Evolutionary conservation across 2,329 filamentous ascomycete genomes (phyloP).

Genomic region (Fusarium falciforme): DNA sequence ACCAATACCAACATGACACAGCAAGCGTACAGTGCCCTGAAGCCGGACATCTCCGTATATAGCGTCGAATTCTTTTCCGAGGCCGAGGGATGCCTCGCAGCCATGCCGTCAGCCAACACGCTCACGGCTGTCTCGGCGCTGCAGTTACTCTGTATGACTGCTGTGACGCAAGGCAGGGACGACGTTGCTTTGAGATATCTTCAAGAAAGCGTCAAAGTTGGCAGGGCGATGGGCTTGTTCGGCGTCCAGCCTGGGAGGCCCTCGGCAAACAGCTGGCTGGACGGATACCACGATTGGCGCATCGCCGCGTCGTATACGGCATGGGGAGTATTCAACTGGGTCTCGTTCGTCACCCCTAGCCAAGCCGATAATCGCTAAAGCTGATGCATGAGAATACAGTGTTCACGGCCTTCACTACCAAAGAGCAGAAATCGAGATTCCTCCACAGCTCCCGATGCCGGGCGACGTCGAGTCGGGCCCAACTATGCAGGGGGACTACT

Average conservation of each 20-base stretch:
- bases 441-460: neutral
- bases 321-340: constrained; percentile 44
- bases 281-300: neutral
- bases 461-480: neutral
- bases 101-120: neutral
- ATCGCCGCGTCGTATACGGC: constrained; percentile 40
- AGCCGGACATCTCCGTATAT: neutral
- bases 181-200: neutral
- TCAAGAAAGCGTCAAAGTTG: neutral
- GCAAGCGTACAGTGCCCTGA: neutral
- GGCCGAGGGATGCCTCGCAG: neutral
- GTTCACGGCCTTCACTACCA: constrained; percentile 31
- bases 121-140: constrained; percentile 1
- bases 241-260: neutral
- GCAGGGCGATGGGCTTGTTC: neutral
- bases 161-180: neutral
- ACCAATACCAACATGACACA: neutral
- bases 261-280: neutral
- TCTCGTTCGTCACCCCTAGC: constrained; percentile 38
- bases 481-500: neutral
- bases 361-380: neutral
- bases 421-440: neutral
- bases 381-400: constrained; percentile 28
- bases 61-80: neutral
- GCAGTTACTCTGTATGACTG: constrained; percentile 1